Evolutionary conservation across 1,139 yeast species (phyloP).

Genomic region (Sugiyamaella sp.): DNA sequence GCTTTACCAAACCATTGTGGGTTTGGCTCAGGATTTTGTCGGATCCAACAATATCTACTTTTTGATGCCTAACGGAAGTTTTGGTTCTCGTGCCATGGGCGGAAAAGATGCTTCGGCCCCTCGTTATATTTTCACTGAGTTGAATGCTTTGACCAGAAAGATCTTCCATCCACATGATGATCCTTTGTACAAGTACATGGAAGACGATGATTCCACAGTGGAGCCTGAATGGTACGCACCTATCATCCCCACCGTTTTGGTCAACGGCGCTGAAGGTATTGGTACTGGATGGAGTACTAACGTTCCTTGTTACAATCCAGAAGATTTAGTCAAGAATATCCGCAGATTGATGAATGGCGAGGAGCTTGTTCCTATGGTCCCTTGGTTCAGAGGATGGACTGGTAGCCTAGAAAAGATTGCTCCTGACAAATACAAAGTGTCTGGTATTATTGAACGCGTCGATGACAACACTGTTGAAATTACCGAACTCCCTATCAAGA

Average conservation of each 20-base stretch:
- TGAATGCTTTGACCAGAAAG: conserved; percentile 71
- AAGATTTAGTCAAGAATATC: conserved; percentile 75
- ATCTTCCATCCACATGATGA: conserved; percentile 82
- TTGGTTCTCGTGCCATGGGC: conserved; percentile 96
- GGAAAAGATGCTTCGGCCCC: conserved; percentile 99
- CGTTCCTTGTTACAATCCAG: conserved; percentile 88
- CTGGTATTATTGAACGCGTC: conserved; percentile 78
- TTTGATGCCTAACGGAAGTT: conserved; percentile 89
- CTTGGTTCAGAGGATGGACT: conserved; percentile 97
- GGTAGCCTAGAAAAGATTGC: conserved; percentile 69
- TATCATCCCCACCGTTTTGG: conserved; percentile 85
- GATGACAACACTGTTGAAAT: conserved; percentile 84
- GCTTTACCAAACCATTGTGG: conserved; percentile 84
- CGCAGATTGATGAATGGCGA: conserved; percentile 74
- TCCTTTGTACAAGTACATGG: conserved; percentile 74
- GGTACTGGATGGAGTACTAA: conserved; percentile 99
- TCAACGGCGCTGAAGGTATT: conserved; percentile 97
- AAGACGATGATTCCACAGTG: conserved; percentile 91
- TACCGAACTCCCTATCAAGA: conserved; percentile 88
- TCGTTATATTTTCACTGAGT: conserved; percentile 91
- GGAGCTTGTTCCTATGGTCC: conserved; percentile 71
- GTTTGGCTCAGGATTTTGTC: conserved; percentile 91
- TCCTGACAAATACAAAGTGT: conserved; percentile 68
- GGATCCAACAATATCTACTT: conserved; percentile 90
- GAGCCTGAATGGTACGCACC: conserved; percentile 98